These are phyloP conservation scores for Rhinocladiella mackenziei DNA, from an alignment of 2,329 filamentous ascomycete species.

Conservation along the genomic window DNA sequence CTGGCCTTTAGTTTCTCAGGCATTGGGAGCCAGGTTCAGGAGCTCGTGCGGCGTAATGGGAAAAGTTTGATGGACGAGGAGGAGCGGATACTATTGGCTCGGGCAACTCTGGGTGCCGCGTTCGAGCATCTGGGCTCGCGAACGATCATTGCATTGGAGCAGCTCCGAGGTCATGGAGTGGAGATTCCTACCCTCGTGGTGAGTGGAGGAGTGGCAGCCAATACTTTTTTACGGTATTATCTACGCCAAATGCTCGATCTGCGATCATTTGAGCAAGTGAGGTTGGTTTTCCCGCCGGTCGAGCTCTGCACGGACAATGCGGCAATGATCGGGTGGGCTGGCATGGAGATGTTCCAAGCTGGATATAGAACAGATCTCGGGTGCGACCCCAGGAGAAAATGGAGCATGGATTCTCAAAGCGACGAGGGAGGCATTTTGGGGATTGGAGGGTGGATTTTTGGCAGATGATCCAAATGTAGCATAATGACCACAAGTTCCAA, in stretches of 20 bases:
- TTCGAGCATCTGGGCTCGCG: conserved; percentile 85
- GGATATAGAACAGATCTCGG: conserved; percentile 65
- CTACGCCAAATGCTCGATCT: conserved; percentile 57
- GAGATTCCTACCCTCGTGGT: conserved; percentile 66
- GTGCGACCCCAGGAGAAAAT: conserved; percentile 61
- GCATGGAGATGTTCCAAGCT: conserved; percentile 81
- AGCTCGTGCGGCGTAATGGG: conserved; percentile 37
- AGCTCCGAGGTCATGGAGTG: conserved; percentile 30
- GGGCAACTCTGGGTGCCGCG: conserved; percentile 69
- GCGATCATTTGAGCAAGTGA: conserved; percentile 60
- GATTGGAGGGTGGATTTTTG: conserved; percentile 49
- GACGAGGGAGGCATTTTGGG: conserved; percentile 66
- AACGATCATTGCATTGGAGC: conserved; percentile 64
- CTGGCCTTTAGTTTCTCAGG: conserved; percentile 73
- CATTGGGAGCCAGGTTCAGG: conserved; percentile 61
- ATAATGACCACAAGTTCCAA: background rate
- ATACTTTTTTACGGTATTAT: conserved; percentile 70
- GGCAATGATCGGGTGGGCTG: conserved; percentile 95
- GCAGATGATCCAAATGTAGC: conserved; percentile 1
- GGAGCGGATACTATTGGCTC: conserved; percentile 67
- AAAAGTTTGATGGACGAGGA: conserved; percentile 42
- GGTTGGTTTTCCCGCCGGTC: conserved; percentile 69
- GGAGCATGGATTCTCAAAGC: conserved; percentile 64
- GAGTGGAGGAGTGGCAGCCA: conserved; percentile 86
- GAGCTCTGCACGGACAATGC: conserved; percentile 89